Evolutionary conservation across 2,329 filamentous ascomycete species (phyloP), one percentile per base, ranked within the genome.

Genomic region (Rugonectria rugulosa): DNA sequence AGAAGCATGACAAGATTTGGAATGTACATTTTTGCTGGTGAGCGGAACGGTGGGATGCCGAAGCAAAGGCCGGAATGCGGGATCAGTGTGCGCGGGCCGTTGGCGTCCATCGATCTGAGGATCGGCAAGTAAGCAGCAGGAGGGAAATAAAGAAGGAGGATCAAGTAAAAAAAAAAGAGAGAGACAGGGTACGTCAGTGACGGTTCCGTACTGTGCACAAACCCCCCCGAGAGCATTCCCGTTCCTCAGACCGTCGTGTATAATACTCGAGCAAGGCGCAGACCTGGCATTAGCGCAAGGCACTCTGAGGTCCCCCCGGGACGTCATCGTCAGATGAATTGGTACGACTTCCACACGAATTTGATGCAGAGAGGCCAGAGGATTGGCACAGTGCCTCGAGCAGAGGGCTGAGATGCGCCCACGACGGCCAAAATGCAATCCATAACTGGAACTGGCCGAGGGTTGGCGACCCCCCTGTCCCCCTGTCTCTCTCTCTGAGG

Each of bases 101-200:
- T 65, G 60, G 57, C 59, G 60, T 60, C 50, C 57, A 65, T 65
- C 63, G 64, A 66, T 66, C 64, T 65, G 37, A 44, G 59, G 64
- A 67, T 67, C 64, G 64, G 53, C 64, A 66, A 55, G 31, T 32
- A 17, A 67, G 67, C 64, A 64, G 53, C 64, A 66, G 56, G 31
- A 21, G 20, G 20, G 14, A 46, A 23, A 24, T 14, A n/a, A 24
- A 7, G 15, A 42, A 17, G 27, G 15, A n/a, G 7, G 14, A 24
- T n/a, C 14, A 17, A 36, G 29, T n/a, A 21, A 46, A n/a, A 26
- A 14, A 20, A 46, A 29, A 43, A 19, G 3, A 44, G 53, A 40
- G 49, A 42, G 61, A 63, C n/a, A 54, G 49, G 50, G 59, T 67
- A 62, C 62, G 54, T 55, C 64, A 65, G 59, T 65, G 59, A 65